These are phyloP conservation scores for Candida namnaoensis DNA, from an alignment of 805 yeast genomes.

Conservation along the genomic window DNA sequence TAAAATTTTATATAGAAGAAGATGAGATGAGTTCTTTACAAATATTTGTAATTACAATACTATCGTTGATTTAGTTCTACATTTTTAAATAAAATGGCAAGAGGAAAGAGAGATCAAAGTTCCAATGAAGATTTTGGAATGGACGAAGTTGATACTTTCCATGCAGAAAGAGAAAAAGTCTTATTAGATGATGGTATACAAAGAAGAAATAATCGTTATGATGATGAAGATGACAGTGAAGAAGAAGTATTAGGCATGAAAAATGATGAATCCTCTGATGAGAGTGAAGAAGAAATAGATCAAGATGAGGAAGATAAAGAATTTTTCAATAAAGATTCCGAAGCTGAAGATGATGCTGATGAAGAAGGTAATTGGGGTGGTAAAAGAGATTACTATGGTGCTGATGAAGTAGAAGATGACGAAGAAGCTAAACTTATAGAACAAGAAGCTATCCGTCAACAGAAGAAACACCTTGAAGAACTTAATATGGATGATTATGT, in stretches of 20 bases:
- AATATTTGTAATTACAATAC: neutral
- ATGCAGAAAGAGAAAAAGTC: slow-evolving; percentile 47
- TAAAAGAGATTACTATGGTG: slow-evolving; percentile 41
- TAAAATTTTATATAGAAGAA: neutral
- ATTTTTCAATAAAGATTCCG: slow-evolving; percentile 21
- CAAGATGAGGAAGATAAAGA: slow-evolving; percentile 20
- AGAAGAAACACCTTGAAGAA: slow-evolving; percentile 70
- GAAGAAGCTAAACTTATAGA: slow-evolving; percentile 74
- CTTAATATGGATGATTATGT: slow-evolving; percentile 66
- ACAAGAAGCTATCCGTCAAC: slow-evolving; percentile 81
- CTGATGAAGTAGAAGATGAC: slow-evolving; percentile 46
- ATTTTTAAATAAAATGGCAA: too few relatives aligned
- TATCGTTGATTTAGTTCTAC: too few relatives aligned
- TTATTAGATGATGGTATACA: slow-evolving; percentile 50
- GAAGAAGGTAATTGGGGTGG: slow-evolving; percentile 41
- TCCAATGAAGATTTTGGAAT: slow-evolving; percentile 32
- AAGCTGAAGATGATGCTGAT: slow-evolving; percentile 20
- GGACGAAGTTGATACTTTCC: slow-evolving; percentile 65
- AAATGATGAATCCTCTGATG: slow-evolving; percentile 25
- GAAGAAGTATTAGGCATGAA: slow-evolving; percentile 43
- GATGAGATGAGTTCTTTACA: slow-evolving; percentile 1
- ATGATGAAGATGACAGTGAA: slow-evolving; percentile 35
- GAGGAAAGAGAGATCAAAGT: neutral
- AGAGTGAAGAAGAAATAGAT: slow-evolving; percentile 15
- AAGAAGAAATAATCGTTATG: slow-evolving; percentile 23